Evolutionary conservation across 176 grass and related monocot genomes (phyloP).

Genomic region (Aegilops bicornis): DNA sequence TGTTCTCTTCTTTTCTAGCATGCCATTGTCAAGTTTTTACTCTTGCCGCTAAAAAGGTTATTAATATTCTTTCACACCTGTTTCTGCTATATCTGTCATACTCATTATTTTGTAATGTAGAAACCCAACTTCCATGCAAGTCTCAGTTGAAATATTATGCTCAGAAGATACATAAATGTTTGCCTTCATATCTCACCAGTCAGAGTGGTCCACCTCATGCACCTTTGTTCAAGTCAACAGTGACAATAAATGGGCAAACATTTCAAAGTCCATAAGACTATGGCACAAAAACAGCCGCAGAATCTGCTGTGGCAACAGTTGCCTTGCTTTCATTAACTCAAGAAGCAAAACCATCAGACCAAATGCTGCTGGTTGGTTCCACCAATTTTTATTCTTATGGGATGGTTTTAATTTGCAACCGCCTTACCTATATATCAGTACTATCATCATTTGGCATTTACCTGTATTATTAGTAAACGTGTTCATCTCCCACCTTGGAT

Average conservation of each 20-base stretch:
- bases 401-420: constrained; percentile 14
- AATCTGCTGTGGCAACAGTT: constrained; percentile 55
- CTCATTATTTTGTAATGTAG: constrained; percentile 25
- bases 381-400: neutral
- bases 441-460: neutral
- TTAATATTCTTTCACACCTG: neutral
- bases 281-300: constrained; percentile 54
- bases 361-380: constrained; percentile 34
- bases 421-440: neutral
- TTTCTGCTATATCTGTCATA: neutral
- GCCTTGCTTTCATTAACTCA: constrained; percentile 57
- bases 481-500: neutral
- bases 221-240: constrained; percentile 54
- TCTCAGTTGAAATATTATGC: constrained; percentile 58
- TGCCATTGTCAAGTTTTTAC: neutral
- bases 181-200: constrained; percentile 48
- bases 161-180: constrained; percentile 50
- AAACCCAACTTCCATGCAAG: constrained; percentile 45
- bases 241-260: constrained; percentile 48
- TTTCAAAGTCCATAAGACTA: constrained; percentile 57
- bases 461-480: neutral
- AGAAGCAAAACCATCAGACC: constrained; percentile 44
- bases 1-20: neutral
- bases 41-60: neutral
- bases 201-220: constrained; percentile 30